Percentiles rank a stretch among this genome's conserved stretches.
phyloP scores from a whole-genome alignment of 257 asterid species.

The Przewalskia tangutica region DNA sequence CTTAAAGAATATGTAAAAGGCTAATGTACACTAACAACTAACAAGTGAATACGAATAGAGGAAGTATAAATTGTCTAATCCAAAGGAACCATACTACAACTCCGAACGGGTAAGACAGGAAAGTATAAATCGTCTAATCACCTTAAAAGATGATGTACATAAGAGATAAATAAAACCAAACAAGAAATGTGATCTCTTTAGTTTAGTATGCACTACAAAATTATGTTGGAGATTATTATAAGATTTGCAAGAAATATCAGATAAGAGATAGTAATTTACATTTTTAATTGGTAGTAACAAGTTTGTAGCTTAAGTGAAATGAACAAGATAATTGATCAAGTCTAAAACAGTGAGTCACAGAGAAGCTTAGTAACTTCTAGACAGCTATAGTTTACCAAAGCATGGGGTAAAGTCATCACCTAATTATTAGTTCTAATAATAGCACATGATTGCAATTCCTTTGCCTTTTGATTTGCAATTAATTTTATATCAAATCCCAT shows the following conservation, averaged over 20 bases:
- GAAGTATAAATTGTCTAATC: neutral
- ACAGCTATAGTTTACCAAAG: neutral
- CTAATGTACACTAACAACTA: no score
- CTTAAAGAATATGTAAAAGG: no score
- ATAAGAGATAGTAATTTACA: neutral
- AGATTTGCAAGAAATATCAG: neutral
- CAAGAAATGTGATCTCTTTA: no score
- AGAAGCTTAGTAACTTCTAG: neutral
- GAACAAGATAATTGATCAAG: neutral
- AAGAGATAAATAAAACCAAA: no score
- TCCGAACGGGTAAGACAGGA: neutral
- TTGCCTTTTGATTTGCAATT: neutral
- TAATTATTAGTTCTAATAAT: neutral
- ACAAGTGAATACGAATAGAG: neutral
- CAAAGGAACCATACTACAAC: neutral
- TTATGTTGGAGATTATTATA: no score
- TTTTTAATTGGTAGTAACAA: neutral
- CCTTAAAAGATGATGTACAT: no score
- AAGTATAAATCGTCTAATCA: no score
- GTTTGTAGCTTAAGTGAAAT: neutral
- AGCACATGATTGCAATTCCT: neutral
- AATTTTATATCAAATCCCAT: neutral
- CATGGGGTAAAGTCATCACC: neutral
- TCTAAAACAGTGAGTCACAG: neutral
- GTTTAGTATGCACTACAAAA: no score